Base-by-base conservation (phyloP, 2,329 filamentous ascomycete genomes). In the Torrubiella hemipterigena region DNA sequence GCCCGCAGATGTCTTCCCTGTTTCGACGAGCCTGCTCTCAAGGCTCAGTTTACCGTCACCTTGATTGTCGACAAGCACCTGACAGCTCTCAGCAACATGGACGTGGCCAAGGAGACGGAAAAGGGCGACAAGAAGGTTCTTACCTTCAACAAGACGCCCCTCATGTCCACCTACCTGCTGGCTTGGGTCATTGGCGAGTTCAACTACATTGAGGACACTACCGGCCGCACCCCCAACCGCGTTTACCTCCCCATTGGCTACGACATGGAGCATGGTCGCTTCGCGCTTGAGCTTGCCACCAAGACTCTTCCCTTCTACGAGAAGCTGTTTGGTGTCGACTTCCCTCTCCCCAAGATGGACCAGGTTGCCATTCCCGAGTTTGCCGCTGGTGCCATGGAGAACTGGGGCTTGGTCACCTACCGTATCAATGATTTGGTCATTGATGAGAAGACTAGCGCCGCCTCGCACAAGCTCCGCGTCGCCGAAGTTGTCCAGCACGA, bases 341-440 rank as follows among this genome's bases (percentile, higher is more conserved):
- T 93, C 50, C 50, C 50, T 10, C 39, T 52, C 12, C 48, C 50
- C 14, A 52, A 52, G 39, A 52, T 52, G 50, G 50, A 53, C 37
- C 93, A 93, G 80, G 78, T 93, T 45, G 87, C 89, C 24, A 87
- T 96, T 50, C 89, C 89, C 12, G 89, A 96, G 53, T 96, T 96
- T 54, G 85, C 85, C 30, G 85, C 85, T 30, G 89, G 89, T 39
- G 89, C 89, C 37, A 95, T 95, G 87, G 87, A 96, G 67, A 96
- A 96, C 56, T 96, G 89, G 89, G 89, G 89, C 50, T 65, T 96
- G 31, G 77, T 96, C 44, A 96, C 89, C 4, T 96, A 95, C 62
- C 81, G 89, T 42, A 81, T 93, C 14, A 87, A 95, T 19, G 54
- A 56, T 25, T 41, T 96, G 29, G 70, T 96, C 35, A 73, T 93